Base-by-base conservation (phyloP, 2,329 filamentous ascomycete genomes). In the Monosporascus ibericus region DNA sequence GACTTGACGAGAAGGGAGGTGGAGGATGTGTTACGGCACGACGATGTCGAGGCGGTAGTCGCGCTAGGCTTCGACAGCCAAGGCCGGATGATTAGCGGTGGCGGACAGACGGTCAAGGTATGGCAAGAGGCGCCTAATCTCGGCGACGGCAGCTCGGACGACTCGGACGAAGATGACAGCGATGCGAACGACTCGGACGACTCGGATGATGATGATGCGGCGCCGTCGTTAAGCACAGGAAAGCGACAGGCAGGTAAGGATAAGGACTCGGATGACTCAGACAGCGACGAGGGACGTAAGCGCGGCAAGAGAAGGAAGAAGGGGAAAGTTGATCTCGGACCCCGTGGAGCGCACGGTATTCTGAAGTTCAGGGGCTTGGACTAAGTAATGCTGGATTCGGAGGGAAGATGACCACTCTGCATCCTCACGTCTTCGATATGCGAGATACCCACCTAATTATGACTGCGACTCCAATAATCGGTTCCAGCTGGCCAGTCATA, bases 11-110 rank as follows among this genome's bases (percentile, higher is more conserved):
- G 73, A 38, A 88, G 94, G 60, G 86, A 89, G 65, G 81, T 95
- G 4, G 75, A 89, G 24, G 75, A 75, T 1, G 81, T 86, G 49
- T 61, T 79, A 65, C 87, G 82, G 61, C 92, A 96, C 67, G 90
- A 96, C 63, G 91, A 95, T 54, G 73, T 94, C 18, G 92, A 97
- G 66, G 88, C 87, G 2, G 91, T 96, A 3, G 81, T 91, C 2
- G 88, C 82, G 0, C 70, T 99, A 1, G 87, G 80, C 1, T 95
- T 97, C 58, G 94, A 97, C 70, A 86, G 87, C 48, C 83, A 86
- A 49, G 89, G 91, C 46, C 80, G 94, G 46, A 83, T 99, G 77
- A 90, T 99, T 60, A 95, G 86, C 63, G 92, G 90, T 11, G 94
- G 94, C 50, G 94, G 94, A 0, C 81, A 80, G 60, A 84, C 85